Conservation (phyloP, 257 asterid species). For the Solanum pennellii region DNA sequence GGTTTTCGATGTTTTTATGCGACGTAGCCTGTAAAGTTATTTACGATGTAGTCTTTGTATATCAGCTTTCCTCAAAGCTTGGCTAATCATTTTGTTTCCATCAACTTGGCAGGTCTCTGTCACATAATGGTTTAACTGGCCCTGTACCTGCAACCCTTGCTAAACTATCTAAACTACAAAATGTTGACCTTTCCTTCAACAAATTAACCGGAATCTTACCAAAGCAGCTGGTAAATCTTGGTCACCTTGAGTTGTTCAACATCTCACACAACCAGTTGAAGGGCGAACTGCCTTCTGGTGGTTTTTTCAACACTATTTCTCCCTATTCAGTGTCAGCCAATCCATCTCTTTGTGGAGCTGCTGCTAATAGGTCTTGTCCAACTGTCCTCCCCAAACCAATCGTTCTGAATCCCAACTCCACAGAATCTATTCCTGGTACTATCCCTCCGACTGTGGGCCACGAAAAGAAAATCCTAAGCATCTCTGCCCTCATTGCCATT, state of each 20-base stretch:
- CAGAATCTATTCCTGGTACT: slow-evolving; percentile 42
- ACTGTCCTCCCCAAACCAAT: slow-evolving; percentile 77
- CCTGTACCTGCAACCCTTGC: slow-evolving; percentile 48
- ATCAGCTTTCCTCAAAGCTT: neutral
- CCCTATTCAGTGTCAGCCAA: slow-evolving; percentile 58
- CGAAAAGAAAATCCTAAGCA: slow-evolving; percentile 67
- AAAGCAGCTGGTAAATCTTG: slow-evolving; percentile 59
- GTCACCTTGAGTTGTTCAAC: slow-evolving; percentile 51
- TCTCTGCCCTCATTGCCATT: slow-evolving; percentile 83
- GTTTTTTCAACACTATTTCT: slow-evolving; percentile 67
- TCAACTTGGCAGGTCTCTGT: slow-evolving; percentile 43
- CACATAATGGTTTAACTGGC: slow-evolving; percentile 53
- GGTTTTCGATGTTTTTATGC: neutral
- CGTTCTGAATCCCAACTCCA: slow-evolving; percentile 70
- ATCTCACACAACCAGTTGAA: slow-evolving; percentile 73
- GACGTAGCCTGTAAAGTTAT: neutral
- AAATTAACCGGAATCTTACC: slow-evolving; percentile 62
- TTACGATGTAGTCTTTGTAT: neutral
- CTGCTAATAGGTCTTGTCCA: slow-evolving; percentile 46
- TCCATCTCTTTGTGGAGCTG: slow-evolving; percentile 79
- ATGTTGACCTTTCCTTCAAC: slow-evolving; percentile 68
- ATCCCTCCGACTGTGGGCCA: slow-evolving; percentile 31
- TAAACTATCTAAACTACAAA: slow-evolving; percentile 42
- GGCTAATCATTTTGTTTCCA: neutral
- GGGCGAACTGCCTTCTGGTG: slow-evolving; percentile 75